Evolutionary conservation across 768 basidiomycete genomes (phyloP).

Genomic region (Suillus paluster): DNA sequence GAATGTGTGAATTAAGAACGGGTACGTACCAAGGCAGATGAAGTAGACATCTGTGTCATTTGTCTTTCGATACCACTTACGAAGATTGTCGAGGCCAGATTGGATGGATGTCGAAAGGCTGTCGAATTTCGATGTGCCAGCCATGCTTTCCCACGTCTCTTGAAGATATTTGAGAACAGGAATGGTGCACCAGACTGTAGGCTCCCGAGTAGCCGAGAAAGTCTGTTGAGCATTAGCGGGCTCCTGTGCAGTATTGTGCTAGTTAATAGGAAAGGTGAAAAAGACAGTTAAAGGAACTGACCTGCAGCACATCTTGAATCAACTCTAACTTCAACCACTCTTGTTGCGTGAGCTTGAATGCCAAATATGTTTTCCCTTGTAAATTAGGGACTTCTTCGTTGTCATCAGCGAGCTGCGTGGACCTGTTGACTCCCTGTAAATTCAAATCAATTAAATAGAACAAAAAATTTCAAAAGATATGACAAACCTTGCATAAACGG

Average conservation of each 20-base stretch:
- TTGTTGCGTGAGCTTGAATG: conserved; percentile 19
- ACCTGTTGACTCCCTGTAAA: conserved; percentile 16
- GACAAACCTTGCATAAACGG: conserved; percentile 10
- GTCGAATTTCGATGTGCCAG: conserved; percentile 13
- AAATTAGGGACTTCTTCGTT: conserved; percentile 27
- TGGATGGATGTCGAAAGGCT: conserved; percentile 10
- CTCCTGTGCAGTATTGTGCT: conserved; percentile 14
- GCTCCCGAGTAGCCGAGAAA: conserved; percentile 15
- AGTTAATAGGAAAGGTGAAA: conserved; percentile 9
- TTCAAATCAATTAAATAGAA: neutral
- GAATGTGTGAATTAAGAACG: neutral
- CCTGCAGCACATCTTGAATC: conserved; percentile 32
- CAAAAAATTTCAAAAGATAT: neutral
- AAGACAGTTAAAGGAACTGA: conserved; percentile 15
- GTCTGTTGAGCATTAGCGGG: conserved; percentile 20
- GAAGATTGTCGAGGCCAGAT: conserved; percentile 15
- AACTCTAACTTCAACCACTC: conserved; percentile 32
- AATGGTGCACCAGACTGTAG: conserved; percentile 23
- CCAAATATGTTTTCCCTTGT: conserved; percentile 28
- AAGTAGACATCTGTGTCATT: conserved; percentile 14
- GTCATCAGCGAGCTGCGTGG: conserved; percentile 25
- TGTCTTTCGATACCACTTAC: conserved; percentile 12
- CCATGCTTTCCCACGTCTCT: conserved; percentile 20
- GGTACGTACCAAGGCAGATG: neutral
- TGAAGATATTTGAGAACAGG: conserved; percentile 22